Base-by-base conservation (phyloP, 2,329 filamentous ascomycete species). In the Penicillium palitans region DNA sequence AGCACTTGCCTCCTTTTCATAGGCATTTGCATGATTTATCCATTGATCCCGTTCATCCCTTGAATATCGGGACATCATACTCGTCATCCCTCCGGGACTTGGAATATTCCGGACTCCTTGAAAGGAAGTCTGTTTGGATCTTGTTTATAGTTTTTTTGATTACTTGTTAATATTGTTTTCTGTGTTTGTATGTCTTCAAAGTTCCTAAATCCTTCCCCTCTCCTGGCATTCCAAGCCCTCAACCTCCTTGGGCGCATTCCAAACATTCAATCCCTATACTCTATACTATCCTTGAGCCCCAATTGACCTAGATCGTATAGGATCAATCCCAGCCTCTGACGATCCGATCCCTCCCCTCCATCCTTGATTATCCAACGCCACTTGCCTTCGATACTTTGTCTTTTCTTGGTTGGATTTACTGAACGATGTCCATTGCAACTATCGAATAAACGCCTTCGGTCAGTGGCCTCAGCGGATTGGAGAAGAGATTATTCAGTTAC, bases 371-470 rank as follows among this genome's bases (percentile, higher is more conserved):
- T 58, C 24, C 50, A 57, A 58, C 53, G 58, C 51, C 58, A 59
- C 58, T 62, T 47, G 40, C 46, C 33, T 47, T 21, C 12, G 27
- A 47, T 33, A 42, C 41, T 37, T 46, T 46, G 10, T 52, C 47
- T 49, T n/a, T n/a, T 6, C 24, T 13, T 29, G 27, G 41, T 47
- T 57, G 41, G 44, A 55, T 27, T 37, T 44, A 51, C 48, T 48
- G 51, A 67, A 71, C 60, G 45, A 74, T 74, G 72, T 65, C 61
- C 63, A 67, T 63, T 70, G 68, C 54, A 58, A 59, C 56, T 55
- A 52, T 58, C 62, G 62, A 56, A 57, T 74, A 68, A 74, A 67
- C 65, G 61, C 62, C 60, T 6, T 51, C 62, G 70, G 71, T 73
- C 70, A 59, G 64, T 69, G 71, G 71, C 68, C 70, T 61, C 54